Conservation (phyloP, 2,329 filamentous ascomycete species). For the Aspergillus tanneri region DNA sequence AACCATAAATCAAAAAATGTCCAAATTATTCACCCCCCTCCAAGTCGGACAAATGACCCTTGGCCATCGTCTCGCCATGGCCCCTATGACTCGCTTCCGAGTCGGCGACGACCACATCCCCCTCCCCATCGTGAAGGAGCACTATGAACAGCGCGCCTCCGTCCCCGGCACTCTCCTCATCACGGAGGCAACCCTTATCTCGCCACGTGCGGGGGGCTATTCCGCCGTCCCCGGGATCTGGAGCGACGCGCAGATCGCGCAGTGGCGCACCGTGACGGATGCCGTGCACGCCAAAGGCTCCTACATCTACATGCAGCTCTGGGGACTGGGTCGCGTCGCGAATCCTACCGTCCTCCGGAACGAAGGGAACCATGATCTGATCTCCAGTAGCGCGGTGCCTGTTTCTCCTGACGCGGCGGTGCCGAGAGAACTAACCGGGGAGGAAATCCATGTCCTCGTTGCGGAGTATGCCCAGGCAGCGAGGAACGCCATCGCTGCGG, state of each 20-base stretch:
- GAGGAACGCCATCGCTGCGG: constrained; percentile 54
- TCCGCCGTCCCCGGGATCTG: constrained; percentile 59
- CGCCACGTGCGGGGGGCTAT: constrained; percentile 48
- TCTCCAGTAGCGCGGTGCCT: constrained; percentile 26
- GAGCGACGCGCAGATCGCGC: constrained; percentile 55
- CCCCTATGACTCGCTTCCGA: constrained; percentile 59
- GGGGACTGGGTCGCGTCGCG: constrained; percentile 59
- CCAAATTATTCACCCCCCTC: constrained; percentile 40
- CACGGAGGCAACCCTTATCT: constrained; percentile 58
- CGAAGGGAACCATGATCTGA: constrained; percentile 14
- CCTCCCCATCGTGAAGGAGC: constrained; percentile 46
- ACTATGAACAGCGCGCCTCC: constrained; percentile 56
- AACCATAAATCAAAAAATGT: constrained; percentile 15
- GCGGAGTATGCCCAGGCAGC: constrained; percentile 47
- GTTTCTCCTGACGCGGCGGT: constrained; percentile 24
- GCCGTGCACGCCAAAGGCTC: constrained; percentile 63
- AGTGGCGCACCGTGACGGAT: constrained; percentile 61
- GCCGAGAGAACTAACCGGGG: constrained; percentile 34
- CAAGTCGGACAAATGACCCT: constrained; percentile 44
- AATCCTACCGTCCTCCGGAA: constrained; percentile 31
- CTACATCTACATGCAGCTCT: constrained; percentile 63
- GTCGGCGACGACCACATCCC: constrained; percentile 52
- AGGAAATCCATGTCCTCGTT: constrained; percentile 47
- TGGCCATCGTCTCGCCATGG: constrained; percentile 53
- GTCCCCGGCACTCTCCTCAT: constrained; percentile 58